A percentile compares a stretch with the other conserved stretches of the same genome.
Evolutionary conservation across 495 filamentous ascomycete genomes (phyloP).

Genomic region (Thermochaetoides thermophila): DNA sequence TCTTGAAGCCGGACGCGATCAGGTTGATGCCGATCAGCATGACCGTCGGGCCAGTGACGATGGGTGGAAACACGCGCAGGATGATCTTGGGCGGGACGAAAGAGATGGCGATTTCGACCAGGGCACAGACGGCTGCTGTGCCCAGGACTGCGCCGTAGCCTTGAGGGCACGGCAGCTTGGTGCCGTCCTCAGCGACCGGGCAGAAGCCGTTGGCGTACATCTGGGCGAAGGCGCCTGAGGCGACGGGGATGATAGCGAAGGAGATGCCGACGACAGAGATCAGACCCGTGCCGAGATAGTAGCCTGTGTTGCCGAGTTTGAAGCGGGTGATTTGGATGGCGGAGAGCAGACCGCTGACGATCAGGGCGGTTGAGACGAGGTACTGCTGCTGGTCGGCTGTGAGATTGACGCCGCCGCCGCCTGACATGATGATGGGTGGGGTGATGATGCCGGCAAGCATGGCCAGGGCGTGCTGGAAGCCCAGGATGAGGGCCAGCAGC

Average conservation of each 20-base stretch:
- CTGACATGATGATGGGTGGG: constrained; percentile 63
- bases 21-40: constrained; percentile 53
- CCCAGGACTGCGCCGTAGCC: constrained; percentile 78
- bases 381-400: constrained; percentile 48
- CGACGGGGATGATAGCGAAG: constrained; percentile 78
- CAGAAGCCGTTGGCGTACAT: constrained; percentile 80
- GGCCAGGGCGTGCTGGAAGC: constrained; percentile 35
- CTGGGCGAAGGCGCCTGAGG: constrained; percentile 58
- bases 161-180: constrained; percentile 60
- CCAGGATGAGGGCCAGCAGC: constrained; percentile 48
- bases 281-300: constrained; percentile 76
- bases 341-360: constrained; percentile 70
- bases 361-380: constrained; percentile 78
- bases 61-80: constrained; percentile 69
- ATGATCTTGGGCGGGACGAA: constrained; percentile 58
- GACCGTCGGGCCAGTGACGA: constrained; percentile 79
- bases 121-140: constrained; percentile 52
- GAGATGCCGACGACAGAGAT: constrained; percentile 85
- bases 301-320: constrained; percentile 63
- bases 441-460: constrained; percentile 50
- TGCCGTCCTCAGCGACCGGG: constrained; percentile 46
- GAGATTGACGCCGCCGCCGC: constrained; percentile 51
- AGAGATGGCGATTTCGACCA: constrained; percentile 60
- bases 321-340: constrained; percentile 75
- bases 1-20: constrained; percentile 60